Conservation (phyloP, 495 filamentous ascomycete genomes). For the Penicillium turbatum region DNA sequence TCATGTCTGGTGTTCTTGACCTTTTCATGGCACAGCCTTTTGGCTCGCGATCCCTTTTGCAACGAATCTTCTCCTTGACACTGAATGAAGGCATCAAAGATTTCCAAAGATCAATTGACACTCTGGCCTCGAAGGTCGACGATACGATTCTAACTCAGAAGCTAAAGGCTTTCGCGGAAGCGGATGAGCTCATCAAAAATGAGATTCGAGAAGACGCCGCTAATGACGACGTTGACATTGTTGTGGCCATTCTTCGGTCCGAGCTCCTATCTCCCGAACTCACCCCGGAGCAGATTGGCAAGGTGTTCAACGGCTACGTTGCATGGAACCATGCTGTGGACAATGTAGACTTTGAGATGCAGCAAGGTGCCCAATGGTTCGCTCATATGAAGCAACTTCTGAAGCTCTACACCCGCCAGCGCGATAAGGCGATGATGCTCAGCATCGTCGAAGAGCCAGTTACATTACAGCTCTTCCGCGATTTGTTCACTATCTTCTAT, state of each 20-base stretch:
- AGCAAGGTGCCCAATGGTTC: conserved; percentile 82
- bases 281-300: conserved; percentile 65
- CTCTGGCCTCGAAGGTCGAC: conserved; percentile 66
- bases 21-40: conserved; percentile 95
- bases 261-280: conserved; percentile 68
- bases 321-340: conserved; percentile 95
- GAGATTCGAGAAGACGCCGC: conserved; percentile 67
- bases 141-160: conserved; percentile 79
- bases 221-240: conserved; percentile 68
- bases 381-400: conserved; percentile 91
- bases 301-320: conserved; percentile 90
- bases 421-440: conserved; percentile 97
- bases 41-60: conserved; percentile 80
- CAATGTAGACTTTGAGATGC: conserved; percentile 83
- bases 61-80: conserved; percentile 88
- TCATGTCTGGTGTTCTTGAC: conserved; percentile 90
- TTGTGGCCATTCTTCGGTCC: conserved; percentile 76
- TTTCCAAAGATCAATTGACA: conserved; percentile 80
- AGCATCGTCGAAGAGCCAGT: conserved; percentile 92
- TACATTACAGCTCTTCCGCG: conserved; percentile 87
- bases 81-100: conserved; percentile 82
- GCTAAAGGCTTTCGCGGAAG: conserved; percentile 69
- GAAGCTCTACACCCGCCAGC: conserved; percentile 84
- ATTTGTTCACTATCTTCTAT: conserved; percentile 98
- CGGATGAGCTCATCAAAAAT: conserved; percentile 68